These are phyloP conservation scores for Phlebiopsis gigantea DNA, from an alignment of 768 basidiomycete species.

Conservation along the genomic window DNA sequence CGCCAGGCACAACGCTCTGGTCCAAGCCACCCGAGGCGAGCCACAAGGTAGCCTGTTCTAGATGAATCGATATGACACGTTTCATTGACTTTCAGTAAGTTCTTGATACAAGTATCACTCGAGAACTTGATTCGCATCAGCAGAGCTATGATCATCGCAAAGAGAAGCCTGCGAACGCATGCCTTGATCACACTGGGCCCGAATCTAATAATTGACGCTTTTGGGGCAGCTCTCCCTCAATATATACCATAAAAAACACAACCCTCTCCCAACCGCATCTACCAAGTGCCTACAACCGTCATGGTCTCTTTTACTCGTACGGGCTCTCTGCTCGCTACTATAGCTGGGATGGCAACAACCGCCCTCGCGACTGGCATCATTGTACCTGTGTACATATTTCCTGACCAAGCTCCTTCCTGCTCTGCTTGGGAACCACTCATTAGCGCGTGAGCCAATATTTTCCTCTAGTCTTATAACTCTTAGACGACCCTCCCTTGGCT, in stretches of 20 bases:
- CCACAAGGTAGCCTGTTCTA: too few relatives aligned
- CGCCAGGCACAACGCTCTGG: too few relatives aligned
- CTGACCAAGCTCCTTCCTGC: slow-evolving; percentile 18
- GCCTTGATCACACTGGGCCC: too few relatives aligned
- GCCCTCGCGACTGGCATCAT: slow-evolving; percentile 24
- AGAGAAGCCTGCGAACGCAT: too few relatives aligned
- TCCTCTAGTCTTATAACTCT: not conserved
- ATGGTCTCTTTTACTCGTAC: not conserved
- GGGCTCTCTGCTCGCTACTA: not conserved
- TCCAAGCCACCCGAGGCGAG: too few relatives aligned
- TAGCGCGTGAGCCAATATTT: slow-evolving; percentile 15
- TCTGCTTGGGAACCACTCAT: slow-evolving; percentile 24
- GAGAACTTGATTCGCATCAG: too few relatives aligned
- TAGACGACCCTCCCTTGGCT: not conserved
- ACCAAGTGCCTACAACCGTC: not conserved
- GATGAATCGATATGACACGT: too few relatives aligned
- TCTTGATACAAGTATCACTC: too few relatives aligned
- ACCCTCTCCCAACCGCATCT: not conserved
- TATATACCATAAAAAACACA: not conserved
- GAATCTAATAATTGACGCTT: not conserved
- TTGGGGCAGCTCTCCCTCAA: too few relatives aligned
- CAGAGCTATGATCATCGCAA: too few relatives aligned
- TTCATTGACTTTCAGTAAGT: too few relatives aligned
- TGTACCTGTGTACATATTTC: slow-evolving; percentile 30
- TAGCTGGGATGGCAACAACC: not conserved